phyloP scores from a whole-genome alignment of 495 filamentous ascomycete genomes.

The Penicillium verhagenii region DNA sequence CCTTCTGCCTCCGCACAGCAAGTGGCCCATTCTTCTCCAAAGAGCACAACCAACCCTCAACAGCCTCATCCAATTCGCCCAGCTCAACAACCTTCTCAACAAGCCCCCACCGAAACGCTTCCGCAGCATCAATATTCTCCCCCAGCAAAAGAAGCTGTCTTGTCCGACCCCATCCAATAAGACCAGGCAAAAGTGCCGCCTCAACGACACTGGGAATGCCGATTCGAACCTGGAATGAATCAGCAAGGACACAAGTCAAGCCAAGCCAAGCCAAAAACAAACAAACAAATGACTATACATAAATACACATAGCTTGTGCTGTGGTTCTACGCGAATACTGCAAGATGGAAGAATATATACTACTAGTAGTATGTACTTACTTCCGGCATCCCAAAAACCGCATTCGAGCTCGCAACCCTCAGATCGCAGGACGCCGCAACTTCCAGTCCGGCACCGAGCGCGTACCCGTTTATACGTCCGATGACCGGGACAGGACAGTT shows the following conservation, averaged over 20 bases:
- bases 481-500: conserved; percentile 24
- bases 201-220: conserved; percentile 28
- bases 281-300: too few species aligned
- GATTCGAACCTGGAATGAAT: conserved; percentile 15
- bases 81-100: conserved; percentile 25
- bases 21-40: conserved; percentile 26
- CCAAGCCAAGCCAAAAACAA: too few species aligned
- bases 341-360: too few species aligned
- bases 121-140: conserved; percentile 21
- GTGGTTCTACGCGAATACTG: too few species aligned
- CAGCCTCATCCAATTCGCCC: conserved; percentile 20
- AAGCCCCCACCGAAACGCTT: conserved; percentile 24
- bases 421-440: conserved; percentile 26
- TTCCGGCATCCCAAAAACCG: conserved; percentile 30
- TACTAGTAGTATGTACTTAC: conserved; percentile 8
- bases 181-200: conserved; percentile 21
- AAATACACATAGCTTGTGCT: too few species aligned
- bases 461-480: conserved; percentile 23
- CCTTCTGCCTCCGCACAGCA: conserved; percentile 25
- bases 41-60: conserved; percentile 20
- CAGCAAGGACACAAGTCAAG: neutral
- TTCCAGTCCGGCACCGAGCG: conserved; percentile 22
- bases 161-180: conserved; percentile 26
- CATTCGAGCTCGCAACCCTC: conserved; percentile 17
- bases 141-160: conserved; percentile 25